Evolutionary conservation across 2,329 filamentous ascomycete species (phyloP).

Genomic region (Claviceps arundinis): DNA sequence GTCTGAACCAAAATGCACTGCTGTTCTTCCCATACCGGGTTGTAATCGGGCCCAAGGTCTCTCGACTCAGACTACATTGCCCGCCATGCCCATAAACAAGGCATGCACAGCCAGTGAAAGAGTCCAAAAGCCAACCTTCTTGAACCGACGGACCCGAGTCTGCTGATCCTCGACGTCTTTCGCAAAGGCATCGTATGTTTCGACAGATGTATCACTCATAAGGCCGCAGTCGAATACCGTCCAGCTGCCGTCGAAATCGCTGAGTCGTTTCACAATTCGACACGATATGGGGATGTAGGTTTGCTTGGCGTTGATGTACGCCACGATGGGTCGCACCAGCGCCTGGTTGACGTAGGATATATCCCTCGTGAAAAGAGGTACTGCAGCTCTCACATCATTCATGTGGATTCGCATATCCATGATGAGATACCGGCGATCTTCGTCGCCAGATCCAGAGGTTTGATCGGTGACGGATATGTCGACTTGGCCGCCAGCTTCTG

Average conservation of each 20-base stretch:
- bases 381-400: constrained; percentile 84
- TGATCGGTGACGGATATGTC: constrained; percentile 4
- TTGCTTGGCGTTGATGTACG: constrained; percentile 90
- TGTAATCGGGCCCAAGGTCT: neutral
- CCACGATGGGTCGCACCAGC: constrained; percentile 87
- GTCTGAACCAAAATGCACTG: neutral
- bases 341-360: constrained; percentile 95
- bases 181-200: constrained; percentile 91
- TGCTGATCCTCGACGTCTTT: constrained; percentile 83
- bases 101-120: constrained; percentile 85
- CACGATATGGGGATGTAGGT: constrained; percentile 95
- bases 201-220: constrained; percentile 84
- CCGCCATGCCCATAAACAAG: constrained; percentile 87
- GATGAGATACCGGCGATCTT: constrained; percentile 68
- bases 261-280: constrained; percentile 76
- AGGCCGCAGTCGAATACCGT: constrained; percentile 85
- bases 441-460: constrained; percentile 20
- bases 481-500: constrained; percentile 14
- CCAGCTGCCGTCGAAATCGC: constrained; percentile 93
- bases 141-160: constrained; percentile 71
- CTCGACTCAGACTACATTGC: constrained; percentile 45
- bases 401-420: constrained; percentile 93
- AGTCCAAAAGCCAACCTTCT: constrained; percentile 95
- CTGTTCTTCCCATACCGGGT: neutral
- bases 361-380: constrained; percentile 83